Evolutionary conservation across 352 stramenopile species (phyloP).

Genomic region (Halophytophthora polymorphica): DNA sequence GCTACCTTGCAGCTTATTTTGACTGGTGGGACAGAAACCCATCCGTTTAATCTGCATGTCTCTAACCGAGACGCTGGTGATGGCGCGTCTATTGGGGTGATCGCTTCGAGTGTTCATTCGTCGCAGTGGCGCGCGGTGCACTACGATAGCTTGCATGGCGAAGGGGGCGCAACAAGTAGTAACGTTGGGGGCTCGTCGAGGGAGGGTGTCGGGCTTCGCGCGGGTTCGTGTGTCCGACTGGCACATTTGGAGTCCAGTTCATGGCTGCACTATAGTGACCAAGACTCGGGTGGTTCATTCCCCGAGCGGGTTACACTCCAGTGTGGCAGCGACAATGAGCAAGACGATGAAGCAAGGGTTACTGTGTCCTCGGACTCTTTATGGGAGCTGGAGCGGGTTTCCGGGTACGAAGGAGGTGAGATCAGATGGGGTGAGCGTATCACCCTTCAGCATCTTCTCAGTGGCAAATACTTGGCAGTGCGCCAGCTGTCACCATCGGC

Average conservation of each 20-base stretch:
- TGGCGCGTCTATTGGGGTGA: slow-evolving; percentile 28
- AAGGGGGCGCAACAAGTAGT: slow-evolving; percentile 5
- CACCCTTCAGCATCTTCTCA: slow-evolving; percentile 52
- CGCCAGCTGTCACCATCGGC: slow-evolving; percentile 19
- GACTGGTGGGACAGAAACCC: slow-evolving; percentile 39
- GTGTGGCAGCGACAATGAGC: slow-evolving; percentile 41
- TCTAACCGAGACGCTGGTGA: slow-evolving; percentile 47
- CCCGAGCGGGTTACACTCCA: slow-evolving; percentile 34
- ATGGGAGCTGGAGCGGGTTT: slow-evolving; percentile 58
- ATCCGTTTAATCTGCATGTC: slow-evolving; percentile 59
- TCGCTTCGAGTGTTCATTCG: slow-evolving; percentile 54
- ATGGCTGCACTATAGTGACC: slow-evolving; percentile 44
- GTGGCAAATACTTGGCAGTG: slow-evolving; percentile 57
- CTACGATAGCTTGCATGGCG: slow-evolving; percentile 39
- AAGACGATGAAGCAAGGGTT: slow-evolving; percentile 26
- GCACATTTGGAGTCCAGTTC: slow-evolving; percentile 66
- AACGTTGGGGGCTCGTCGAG: slow-evolving; percentile 3
- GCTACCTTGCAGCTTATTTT: slow-evolving; percentile 40
- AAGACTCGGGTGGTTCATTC: neutral
- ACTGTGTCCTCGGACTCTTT: slow-evolving; percentile 46
- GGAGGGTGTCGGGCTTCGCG: slow-evolving; percentile 32
- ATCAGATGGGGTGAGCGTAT: slow-evolving; percentile 53
- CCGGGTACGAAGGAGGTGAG: slow-evolving; percentile 47
- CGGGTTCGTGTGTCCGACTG: slow-evolving; percentile 54
- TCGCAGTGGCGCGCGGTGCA: slow-evolving; percentile 57